Base-by-base conservation (phyloP, 164 flowering plant species). In the Chimonanthus praecox region DNA sequence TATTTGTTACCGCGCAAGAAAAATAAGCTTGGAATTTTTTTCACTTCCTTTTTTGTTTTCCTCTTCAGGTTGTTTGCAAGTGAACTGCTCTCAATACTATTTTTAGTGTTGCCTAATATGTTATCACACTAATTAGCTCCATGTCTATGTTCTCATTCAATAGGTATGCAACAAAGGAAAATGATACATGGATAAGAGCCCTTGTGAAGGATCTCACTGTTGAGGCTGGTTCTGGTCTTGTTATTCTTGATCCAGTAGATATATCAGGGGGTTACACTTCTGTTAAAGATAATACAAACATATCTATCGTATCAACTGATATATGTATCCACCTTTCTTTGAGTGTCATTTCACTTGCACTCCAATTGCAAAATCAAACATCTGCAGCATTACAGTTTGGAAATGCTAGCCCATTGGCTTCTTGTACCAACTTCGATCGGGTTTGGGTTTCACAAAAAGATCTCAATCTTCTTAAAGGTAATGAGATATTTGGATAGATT, bases 191-290 rank as follows among this genome's bases (percentile, higher is more conserved):
- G 99, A 84, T 92, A 74, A 84, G 97, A 43, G 88, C 95, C 71
- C 83, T 92, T 74, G 72, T 96, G 69, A 96, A 96, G 84, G 97
- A 90, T 86, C 81, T 96, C 73, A 88, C 86, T 47, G 72, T 94
- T 72, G 99, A 96, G 84, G 87, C 98, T 82, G 99, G 99, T 83
- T 96, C 99, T 69, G 99, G 99, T 73, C 91, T 94, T 73, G 80
- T 87, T 45, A 78, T 96, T 85, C 92, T 96, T 77, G 95, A 94
- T 79, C 98, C 98, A 46, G 89, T 94, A 72, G 99, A 96, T 82
- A 82, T 94, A 67, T 89, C 94, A 16, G 97, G 89, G 54, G 98
- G 97, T 67, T 94, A 89, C 79, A 96, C 98, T 67, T 92, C 94
- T 69, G 86, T 94, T 10, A 96, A 89, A 72, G 98, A 94, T 77